Percentiles rank a stretch among this genome's conserved stretches.
These are phyloP conservation scores for Cadophora gregata DNA, from an alignment of 2,329 filamentous ascomycete genomes.

Conservation along the genomic window DNA sequence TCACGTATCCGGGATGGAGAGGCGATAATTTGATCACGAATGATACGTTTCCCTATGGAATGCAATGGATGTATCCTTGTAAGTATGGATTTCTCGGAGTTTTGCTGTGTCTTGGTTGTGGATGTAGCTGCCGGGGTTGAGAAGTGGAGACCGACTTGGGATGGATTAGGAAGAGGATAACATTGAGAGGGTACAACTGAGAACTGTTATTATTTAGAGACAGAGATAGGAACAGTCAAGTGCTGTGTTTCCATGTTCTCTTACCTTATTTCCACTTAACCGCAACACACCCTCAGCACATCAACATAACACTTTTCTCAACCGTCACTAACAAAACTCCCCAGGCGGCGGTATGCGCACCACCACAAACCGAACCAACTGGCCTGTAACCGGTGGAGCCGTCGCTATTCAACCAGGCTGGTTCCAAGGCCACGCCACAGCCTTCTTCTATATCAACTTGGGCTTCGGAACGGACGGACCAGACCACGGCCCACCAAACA, in stretches of 20 bases:
- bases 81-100: constrained; percentile 35
- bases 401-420: constrained; percentile 91
- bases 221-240: constrained; percentile 7
- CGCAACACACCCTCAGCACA: not conserved
- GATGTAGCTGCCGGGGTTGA: not conserved
- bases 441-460: constrained; percentile 89
- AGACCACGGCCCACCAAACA: constrained; percentile 75
- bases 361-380: constrained; percentile 85
- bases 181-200: not conserved
- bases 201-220: not conserved
- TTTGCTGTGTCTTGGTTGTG: constrained; percentile 9
- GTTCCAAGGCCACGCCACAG: constrained; percentile 87
- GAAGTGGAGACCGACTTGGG: constrained; percentile 2
- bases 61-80: constrained; percentile 49
- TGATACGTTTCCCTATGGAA: constrained; percentile 46
- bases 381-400: constrained; percentile 88
- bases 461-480: constrained; percentile 77
- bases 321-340: constrained; percentile 24
- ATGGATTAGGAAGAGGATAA: not conserved
- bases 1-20: constrained; percentile 49
- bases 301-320: not conserved
- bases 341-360: constrained; percentile 82
- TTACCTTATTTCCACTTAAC: not conserved
- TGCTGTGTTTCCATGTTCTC: not conserved
- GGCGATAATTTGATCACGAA: constrained; percentile 48